Evolutionary conservation across 805 yeast genomes (phyloP).

Genomic region (Candida xyloterini): DNA sequence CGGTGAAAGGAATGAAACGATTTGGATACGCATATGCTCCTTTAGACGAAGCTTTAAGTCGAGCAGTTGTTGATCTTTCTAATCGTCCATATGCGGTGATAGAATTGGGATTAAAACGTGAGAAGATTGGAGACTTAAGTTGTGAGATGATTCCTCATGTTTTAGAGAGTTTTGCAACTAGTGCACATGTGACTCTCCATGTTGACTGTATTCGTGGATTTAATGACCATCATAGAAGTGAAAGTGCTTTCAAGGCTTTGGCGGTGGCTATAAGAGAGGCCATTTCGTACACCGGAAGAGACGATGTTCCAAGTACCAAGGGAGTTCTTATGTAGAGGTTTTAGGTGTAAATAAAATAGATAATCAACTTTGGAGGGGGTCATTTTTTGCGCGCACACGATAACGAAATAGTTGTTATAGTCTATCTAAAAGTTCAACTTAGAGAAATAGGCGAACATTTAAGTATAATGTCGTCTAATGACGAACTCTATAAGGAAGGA

Average conservation of each 20-base stretch:
- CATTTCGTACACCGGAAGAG: constrained; percentile 71
- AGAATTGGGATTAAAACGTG: constrained; percentile 87
- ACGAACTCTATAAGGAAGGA: constrained; percentile 24
- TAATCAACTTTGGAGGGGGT: neutral
- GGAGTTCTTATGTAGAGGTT: constrained; percentile 71
- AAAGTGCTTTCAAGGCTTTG: constrained; percentile 92
- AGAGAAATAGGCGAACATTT: constrained; percentile 4
- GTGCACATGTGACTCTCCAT: constrained; percentile 86
- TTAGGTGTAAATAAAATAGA: constrained; percentile 1
- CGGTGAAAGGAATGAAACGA: constrained; percentile 84
- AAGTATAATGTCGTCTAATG: constrained; percentile 8
- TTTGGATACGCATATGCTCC: constrained; percentile 96
- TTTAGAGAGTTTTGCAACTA: constrained; percentile 88
- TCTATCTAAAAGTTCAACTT: constrained; percentile 2
- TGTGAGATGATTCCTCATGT: constrained; percentile 99
- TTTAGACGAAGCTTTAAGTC: constrained; percentile 88
- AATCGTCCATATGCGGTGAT: constrained; percentile 90
- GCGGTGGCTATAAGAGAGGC: constrained; percentile 93
- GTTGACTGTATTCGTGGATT: constrained; percentile 92
- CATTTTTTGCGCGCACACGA: constrained; percentile 11
- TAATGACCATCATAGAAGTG: constrained; percentile 96
- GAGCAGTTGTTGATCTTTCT: constrained; percentile 95
- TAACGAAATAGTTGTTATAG: constrained; percentile 5
- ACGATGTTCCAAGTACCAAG: constrained; percentile 94
- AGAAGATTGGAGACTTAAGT: constrained; percentile 86